Evolutionary conservation across 73 alveolate genomes (phyloP), one percentile per base, ranked within the genome.

Genomic region (Tetrahymena elliotti): DNA sequence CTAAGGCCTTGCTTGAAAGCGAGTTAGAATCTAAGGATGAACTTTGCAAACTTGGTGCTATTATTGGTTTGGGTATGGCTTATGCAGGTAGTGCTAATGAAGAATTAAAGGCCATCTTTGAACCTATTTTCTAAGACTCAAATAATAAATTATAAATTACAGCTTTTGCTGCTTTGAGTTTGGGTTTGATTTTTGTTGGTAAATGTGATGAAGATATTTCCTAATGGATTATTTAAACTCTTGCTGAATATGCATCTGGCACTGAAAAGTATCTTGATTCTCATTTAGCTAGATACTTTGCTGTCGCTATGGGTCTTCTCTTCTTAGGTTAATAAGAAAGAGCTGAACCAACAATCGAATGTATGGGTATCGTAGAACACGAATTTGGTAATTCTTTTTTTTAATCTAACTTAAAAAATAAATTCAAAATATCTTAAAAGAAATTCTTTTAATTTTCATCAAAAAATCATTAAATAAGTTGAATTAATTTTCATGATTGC

Each of bases 121-220:
- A 97, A 33, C 98, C 98, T 18, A 94, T 96, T 24, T 84, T 98
- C 93, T 84, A 97, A 47, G 99, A 98, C 92, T 93, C 98, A 83
- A 93, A 98, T 24, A 97, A 96, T 84, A 97, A 99, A 53, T 92
- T 98, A 53, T 99, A 99, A 95, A 95, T 98, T 37, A 97, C 99
- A 16, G 99, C 99, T 18, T 97, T 99, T 96, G 99, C 99, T 15
- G 99, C 99, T 36, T 95, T 99, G 52, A 97, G 99, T 52, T 97
- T 98, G 84, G 99, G 99, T 16, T 94, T 98, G 94, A 98, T 98
- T n/a, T 98, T 96, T 95, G 97, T 97, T 83, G 99, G 99, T 18
- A 97, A 99, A 84, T 98, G 99, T 41, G 97, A 97, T 97, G 99
- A 98, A 92, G 99, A 98, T 24, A 99, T 98, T 83, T 99, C 99